These are phyloP conservation scores for Colletotrichum lentis DNA, from an alignment of 2,329 filamentous ascomycete species.

Conservation along the genomic window DNA sequence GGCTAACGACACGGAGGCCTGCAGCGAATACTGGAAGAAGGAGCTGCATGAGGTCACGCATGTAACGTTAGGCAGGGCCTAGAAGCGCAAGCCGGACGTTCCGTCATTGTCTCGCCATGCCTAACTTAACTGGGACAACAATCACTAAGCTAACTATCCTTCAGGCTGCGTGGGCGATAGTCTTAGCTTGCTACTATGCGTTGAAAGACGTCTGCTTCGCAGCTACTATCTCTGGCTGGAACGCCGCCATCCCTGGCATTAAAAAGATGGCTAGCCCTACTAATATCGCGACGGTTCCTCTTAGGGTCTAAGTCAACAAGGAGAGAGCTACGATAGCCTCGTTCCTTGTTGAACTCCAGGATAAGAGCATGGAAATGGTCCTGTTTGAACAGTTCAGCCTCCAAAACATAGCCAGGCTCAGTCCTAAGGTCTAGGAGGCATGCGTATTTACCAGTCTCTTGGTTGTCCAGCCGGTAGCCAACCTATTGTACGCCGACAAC, in stretches of 20 bases:
- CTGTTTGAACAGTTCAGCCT: conserved; percentile 41
- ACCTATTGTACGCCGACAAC: conserved; percentile 21
- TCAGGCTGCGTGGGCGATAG: too few species aligned
- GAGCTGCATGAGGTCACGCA: too few species aligned
- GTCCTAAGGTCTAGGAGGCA: conserved; percentile 24
- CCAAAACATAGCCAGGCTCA: conserved; percentile 36
- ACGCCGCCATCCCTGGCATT: conserved; percentile 39
- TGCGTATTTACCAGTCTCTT: conserved; percentile 13
- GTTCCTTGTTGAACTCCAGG: conserved; percentile 39
- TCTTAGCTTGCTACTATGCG: conserved; percentile 37
- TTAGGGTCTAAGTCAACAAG: conserved; percentile 35
- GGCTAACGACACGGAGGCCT: too few species aligned
- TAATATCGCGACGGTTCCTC: conserved; percentile 40
- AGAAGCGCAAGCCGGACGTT: neutral
- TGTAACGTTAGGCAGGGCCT: neutral
- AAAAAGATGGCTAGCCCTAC: conserved; percentile 40
- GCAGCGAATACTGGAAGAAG: too few species aligned
- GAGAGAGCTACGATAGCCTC: conserved; percentile 33
- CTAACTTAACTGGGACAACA: neutral
- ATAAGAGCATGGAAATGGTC: conserved; percentile 35
- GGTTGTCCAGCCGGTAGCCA: conserved; percentile 15
- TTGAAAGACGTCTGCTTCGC: conserved; percentile 42
- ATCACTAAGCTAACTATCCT: conserved; percentile 40
- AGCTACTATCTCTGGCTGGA: conserved; percentile 40
- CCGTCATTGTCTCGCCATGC: conserved; percentile 4